Conservation (phyloP, 2,329 filamentous ascomycete genomes). For the Penicillium frequentans region DNA sequence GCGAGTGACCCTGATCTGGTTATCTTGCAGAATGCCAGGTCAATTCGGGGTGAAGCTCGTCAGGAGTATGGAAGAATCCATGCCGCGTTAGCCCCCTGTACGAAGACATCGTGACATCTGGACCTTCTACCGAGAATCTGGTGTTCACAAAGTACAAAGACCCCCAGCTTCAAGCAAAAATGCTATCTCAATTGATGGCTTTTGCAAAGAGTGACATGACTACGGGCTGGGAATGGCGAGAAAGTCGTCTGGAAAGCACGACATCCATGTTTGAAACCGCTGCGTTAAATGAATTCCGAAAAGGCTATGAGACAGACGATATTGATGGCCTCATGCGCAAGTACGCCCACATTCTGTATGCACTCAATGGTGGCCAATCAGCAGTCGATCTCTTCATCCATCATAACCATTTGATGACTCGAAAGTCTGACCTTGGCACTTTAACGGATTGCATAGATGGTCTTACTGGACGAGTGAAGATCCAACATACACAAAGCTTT, state of each 20-base stretch:
- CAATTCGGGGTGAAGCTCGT: conserved; percentile 78
- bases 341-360: conserved; percentile 82
- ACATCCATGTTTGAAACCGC: conserved; percentile 84
- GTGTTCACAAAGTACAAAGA: conserved; percentile 85
- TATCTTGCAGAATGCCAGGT: conserved; percentile 69
- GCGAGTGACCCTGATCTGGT: conserved; percentile 67
- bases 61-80: conserved; percentile 92
- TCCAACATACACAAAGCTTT: conserved; percentile 79
- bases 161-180: conserved; percentile 85
- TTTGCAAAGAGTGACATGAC: conserved; percentile 83
- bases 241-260: conserved; percentile 72
- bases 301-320: conserved; percentile 86
- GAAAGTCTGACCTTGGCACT: conserved; percentile 69
- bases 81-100: conserved; percentile 84
- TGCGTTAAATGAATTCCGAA: conserved; percentile 86
- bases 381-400: conserved; percentile 84
- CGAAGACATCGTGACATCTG: conserved; percentile 70
- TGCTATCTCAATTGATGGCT: conserved; percentile 75
- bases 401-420: conserved; percentile 80
- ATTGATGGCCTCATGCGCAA: conserved; percentile 84
- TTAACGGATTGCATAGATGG: conserved; percentile 79
- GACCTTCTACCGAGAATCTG: conserved; percentile 73
- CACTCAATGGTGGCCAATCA: conserved; percentile 75
- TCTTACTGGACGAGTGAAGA: conserved; percentile 64
- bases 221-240: conserved; percentile 68